phyloP scores from a whole-genome alignment of 345 rosid species.

The Crucihimalaya himalaica region DNA sequence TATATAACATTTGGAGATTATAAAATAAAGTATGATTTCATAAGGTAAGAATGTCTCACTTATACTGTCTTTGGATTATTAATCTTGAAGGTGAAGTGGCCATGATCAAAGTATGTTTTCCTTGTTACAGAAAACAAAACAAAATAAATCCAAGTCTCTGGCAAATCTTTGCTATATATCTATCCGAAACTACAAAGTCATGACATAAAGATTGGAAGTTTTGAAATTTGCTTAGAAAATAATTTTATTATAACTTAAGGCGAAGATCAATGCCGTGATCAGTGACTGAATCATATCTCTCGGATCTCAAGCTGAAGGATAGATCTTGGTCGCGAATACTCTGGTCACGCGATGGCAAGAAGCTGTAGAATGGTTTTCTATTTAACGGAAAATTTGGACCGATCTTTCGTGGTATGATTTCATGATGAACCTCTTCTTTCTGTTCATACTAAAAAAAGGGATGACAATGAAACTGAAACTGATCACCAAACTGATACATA shows the following conservation, averaged over 20 bases:
- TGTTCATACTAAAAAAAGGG: constrained; percentile 13
- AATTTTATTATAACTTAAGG: constrained; percentile 45
- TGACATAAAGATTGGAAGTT: not conserved
- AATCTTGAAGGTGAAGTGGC: not conserved
- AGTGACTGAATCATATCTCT: constrained; percentile 41
- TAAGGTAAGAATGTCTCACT: not conserved
- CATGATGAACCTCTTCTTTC: constrained; percentile 45
- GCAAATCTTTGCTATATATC: not conserved
- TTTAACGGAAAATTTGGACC: not conserved
- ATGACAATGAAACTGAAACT: not conserved
- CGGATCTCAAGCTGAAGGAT: constrained; percentile 38
- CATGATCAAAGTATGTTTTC: not conserved
- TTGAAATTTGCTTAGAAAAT: not conserved
- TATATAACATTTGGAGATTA: not conserved
- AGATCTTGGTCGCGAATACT: constrained; percentile 35
- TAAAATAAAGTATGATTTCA: not conserved
- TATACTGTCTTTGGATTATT: not conserved
- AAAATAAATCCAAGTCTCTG: constrained; percentile 5
- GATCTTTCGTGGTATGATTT: not conserved
- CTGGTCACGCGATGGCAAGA: constrained; percentile 46
- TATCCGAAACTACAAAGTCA: constrained; percentile 23
- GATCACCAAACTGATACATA: constrained; percentile 1
- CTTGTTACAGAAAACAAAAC: not conserved
- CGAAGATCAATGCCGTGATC: constrained; percentile 60
- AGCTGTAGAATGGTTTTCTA: constrained; percentile 47